Percentiles rank a stretch among this genome's conserved stretches.
Evolutionary conservation across 345 rosid genomes (phyloP).

Genomic region (Pistacia atlantica): DNA sequence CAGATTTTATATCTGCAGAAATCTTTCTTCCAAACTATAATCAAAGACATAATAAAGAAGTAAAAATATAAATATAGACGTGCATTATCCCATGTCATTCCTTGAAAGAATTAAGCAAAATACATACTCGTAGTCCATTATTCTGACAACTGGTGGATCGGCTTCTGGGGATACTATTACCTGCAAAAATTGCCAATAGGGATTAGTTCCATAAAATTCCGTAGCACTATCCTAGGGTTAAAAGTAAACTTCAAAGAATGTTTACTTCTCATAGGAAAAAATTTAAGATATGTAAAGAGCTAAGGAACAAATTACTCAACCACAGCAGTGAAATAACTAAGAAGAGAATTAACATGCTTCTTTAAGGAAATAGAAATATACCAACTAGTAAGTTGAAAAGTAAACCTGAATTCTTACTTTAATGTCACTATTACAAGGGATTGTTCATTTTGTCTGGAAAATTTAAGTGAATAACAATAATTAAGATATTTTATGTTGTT

Average conservation of each 20-base stretch:
- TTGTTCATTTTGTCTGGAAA: too few species aligned
- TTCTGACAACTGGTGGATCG: conserved; percentile 91
- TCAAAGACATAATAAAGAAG: not conserved
- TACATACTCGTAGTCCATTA: conserved; percentile 85
- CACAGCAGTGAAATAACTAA: not conserved
- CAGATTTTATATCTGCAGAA: not conserved
- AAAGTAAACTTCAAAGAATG: conserved; percentile 6
- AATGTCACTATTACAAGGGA: too few species aligned
- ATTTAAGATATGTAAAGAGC: not conserved
- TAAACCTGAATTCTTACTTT: too few species aligned
- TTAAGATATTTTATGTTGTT: too few species aligned
- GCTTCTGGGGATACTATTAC: conserved; percentile 90
- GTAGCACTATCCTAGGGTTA: not conserved
- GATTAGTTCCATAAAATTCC: conserved; percentile 11
- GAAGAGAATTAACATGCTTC: not conserved
- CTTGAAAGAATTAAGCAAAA: not conserved
- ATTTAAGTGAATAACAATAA: too few species aligned
- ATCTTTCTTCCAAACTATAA: not conserved
- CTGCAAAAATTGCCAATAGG: conserved; percentile 42
- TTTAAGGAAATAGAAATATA: not conserved
- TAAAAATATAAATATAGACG: not conserved
- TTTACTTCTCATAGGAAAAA: not conserved
- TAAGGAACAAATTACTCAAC: not conserved
- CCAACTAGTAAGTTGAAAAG: too few species aligned
- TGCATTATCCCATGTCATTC: not conserved